These are phyloP conservation scores for Mycena crocata DNA, from an alignment of 768 basidiomycete genomes.

Conservation along the genomic window DNA sequence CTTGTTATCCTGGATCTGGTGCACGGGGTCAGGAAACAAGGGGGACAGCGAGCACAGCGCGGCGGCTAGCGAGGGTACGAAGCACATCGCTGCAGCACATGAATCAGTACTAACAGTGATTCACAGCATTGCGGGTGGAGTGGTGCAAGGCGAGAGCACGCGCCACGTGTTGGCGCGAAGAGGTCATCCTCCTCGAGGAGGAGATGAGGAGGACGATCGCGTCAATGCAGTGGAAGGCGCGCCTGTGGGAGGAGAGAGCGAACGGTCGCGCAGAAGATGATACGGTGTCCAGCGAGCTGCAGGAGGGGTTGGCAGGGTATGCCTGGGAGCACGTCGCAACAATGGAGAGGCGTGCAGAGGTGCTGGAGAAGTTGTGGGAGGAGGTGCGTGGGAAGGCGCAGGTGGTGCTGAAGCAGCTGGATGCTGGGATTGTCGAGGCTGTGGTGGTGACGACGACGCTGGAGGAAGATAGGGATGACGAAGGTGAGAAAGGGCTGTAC, in stretches of 20 bases:
- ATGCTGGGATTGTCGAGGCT: too few relatives aligned
- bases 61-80: neutral
- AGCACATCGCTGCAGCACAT: neutral
- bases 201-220: conserved; percentile 39
- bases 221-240: conserved; percentile 30
- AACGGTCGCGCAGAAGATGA: neutral
- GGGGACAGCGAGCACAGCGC: neutral
- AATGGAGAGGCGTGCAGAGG: neutral
- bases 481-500: too few relatives aligned
- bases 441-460: too few relatives aligned
- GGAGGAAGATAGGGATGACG: too few relatives aligned
- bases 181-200: conserved; percentile 34
- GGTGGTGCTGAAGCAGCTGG: neutral
- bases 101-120: neutral
- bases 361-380: neutral
- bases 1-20: conserved; percentile 10
- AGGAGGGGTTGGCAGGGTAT: neutral
- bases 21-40: neutral
- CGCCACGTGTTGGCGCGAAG: conserved; percentile 35
- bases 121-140: conserved; percentile 29
- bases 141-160: conserved; percentile 36
- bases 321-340: neutral
- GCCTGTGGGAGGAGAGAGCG: conserved; percentile 6
- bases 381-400: neutral
- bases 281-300: neutral